These are phyloP conservation scores for Turnera subulata DNA, from an alignment of 345 rosid species.

Conservation along the genomic window DNA sequence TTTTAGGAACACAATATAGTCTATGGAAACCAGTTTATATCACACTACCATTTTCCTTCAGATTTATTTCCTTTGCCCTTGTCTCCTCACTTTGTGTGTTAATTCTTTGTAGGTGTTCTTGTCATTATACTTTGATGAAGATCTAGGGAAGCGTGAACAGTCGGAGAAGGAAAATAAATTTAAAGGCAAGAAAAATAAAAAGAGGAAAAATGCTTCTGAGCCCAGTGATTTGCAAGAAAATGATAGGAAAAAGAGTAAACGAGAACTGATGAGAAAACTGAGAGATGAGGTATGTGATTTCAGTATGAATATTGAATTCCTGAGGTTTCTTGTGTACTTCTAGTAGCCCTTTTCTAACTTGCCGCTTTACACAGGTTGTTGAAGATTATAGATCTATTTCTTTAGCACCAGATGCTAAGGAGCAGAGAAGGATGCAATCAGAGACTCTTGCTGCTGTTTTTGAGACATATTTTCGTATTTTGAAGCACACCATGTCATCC, in stretches of 20 bases:
- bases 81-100: neutral
- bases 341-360: conserved; percentile 2
- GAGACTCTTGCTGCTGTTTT: conserved; percentile 82
- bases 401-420: conserved; percentile 50
- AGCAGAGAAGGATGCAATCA: conserved; percentile 69
- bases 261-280: conserved; percentile 59
- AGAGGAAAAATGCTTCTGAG: conserved; percentile 54
- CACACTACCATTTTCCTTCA: neutral
- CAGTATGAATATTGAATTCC: neutral
- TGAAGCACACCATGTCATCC: conserved; percentile 63
- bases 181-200: conserved; percentile 50
- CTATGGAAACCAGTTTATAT: neutral
- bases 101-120: conserved; percentile 57
- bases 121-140: conserved; percentile 82
- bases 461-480: conserved; percentile 84
- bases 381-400: conserved; percentile 80
- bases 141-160: conserved; percentile 46
- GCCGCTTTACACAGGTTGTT: conserved; percentile 49
- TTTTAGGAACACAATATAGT: no score
- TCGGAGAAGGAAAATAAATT: conserved; percentile 34
- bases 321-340: conserved; percentile 1
- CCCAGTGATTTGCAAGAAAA: conserved; percentile 45
- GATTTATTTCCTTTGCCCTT: neutral
- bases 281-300: conserved; percentile 62
- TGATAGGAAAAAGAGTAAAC: conserved; percentile 64